phyloP scores from a whole-genome alignment of 805 yeast species.

The Nakazawaea populi region DNA sequence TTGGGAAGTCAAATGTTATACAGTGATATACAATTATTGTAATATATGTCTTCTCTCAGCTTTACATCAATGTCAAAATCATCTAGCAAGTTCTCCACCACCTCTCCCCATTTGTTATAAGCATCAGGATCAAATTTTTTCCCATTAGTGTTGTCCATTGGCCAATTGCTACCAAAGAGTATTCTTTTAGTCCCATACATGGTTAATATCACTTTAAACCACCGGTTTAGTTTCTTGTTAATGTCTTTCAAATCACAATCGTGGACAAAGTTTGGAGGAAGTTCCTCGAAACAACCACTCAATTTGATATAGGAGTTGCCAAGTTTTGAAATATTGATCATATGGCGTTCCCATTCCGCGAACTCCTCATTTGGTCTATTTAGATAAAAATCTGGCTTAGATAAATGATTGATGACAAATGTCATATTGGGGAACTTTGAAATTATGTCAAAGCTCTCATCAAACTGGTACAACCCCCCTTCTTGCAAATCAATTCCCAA shows the following conservation, averaged over 20 bases:
- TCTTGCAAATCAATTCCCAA: slow-evolving; percentile 33
- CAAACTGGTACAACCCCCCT: slow-evolving; percentile 30
- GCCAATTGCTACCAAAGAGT: slow-evolving; percentile 9
- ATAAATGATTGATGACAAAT: slow-evolving; percentile 22
- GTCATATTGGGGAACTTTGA: slow-evolving; percentile 21
- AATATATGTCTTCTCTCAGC: slow-evolving; percentile 15
- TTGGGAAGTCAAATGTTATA: slow-evolving; percentile 14
- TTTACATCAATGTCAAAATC: slow-evolving; percentile 11
- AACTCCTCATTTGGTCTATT: slow-evolving; percentile 3
- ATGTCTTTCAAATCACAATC: not conserved
- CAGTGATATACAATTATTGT: slow-evolving; percentile 16
- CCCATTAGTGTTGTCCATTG: slow-evolving; percentile 10
- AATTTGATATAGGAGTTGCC: slow-evolving; percentile 26
- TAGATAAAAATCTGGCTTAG: slow-evolving; percentile 8
- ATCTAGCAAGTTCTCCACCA: slow-evolving; percentile 17
- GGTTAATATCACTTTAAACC: slow-evolving; percentile 3
- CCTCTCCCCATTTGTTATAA: slow-evolving; percentile 19
- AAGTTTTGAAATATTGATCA: slow-evolving; percentile 12
- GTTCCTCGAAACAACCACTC: slow-evolving; percentile 29
- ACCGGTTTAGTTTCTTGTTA: not conserved
- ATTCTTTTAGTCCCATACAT: slow-evolving; percentile 3
- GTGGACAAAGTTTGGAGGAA: not conserved
- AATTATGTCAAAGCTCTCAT: slow-evolving; percentile 27
- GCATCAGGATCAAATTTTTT: not conserved
- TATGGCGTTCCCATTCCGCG: slow-evolving; percentile 5